Evolutionary conservation across 2,329 filamentous ascomycete species (phyloP).

Genomic region (Sarocladium kiliense): DNA sequence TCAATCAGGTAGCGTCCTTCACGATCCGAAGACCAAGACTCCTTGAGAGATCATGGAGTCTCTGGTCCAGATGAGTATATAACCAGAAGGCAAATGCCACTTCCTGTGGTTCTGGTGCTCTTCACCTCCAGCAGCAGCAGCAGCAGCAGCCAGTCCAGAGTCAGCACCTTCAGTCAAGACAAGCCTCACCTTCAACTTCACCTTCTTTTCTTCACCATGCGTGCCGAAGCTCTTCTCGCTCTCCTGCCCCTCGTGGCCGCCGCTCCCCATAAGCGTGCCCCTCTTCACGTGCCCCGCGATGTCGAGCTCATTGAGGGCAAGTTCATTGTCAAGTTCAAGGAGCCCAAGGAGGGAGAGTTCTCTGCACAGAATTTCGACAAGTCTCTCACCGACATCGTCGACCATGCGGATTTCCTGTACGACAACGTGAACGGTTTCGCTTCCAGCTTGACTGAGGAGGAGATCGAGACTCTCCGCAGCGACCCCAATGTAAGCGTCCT

Average conservation of each 20-base stretch:
- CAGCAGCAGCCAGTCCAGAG: background rate
- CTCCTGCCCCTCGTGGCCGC: slow-evolving; percentile 6
- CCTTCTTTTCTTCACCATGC: slow-evolving; percentile 1
- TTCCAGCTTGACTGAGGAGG: slow-evolving; percentile 13
- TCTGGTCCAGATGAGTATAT: background rate
- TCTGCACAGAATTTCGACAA: background rate
- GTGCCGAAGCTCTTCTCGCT: slow-evolving; percentile 6
- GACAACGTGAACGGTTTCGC: slow-evolving; percentile 18
- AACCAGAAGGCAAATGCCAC: background rate
- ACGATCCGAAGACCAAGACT: background rate
- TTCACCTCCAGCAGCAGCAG: slow-evolving; percentile 2
- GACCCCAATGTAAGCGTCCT: slow-evolving; percentile 13
- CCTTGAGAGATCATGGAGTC: background rate
- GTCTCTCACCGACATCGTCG: slow-evolving; percentile 21
- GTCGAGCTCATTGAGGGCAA: slow-evolving; percentile 11
- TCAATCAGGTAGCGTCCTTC: background rate
- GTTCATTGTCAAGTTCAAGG: slow-evolving; percentile 11
- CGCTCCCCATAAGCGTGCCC: slow-evolving; percentile 7
- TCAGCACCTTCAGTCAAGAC: background rate
- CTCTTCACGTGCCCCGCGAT: slow-evolving; percentile 9
- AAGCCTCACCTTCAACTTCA: background rate
- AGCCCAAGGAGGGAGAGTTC: slow-evolving; percentile 3
- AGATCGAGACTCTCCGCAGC: slow-evolving; percentile 15
- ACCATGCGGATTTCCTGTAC: slow-evolving; percentile 28
- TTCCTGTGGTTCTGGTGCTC: background rate